Conservation (phyloP, 495 filamentous ascomycete genomes). For the Chaetomidium leptoderma region DNA sequence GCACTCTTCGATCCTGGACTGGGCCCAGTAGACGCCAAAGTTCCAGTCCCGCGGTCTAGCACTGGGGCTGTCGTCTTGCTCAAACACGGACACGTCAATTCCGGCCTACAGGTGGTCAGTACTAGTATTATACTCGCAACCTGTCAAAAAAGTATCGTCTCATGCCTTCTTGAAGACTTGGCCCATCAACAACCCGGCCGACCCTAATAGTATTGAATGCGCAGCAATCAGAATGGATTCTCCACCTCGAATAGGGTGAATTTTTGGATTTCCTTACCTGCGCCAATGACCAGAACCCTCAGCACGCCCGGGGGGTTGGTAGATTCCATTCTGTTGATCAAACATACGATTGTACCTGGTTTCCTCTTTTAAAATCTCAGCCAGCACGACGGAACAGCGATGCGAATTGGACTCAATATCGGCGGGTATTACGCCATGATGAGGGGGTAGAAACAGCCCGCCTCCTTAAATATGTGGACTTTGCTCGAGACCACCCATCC, state of each 20-base stretch:
- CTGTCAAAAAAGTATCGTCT: background rate
- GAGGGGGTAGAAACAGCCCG: too few species aligned
- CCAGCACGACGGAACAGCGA: too few species aligned
- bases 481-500: too few species aligned
- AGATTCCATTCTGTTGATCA: too few species aligned
- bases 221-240: background rate
- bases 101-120: slow-evolving; percentile 29
- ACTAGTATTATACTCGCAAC: background rate
- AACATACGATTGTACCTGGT: too few species aligned
- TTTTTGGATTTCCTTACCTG: background rate
- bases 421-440: too few species aligned
- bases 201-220: background rate
- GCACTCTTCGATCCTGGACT: slow-evolving; percentile 34
- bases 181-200: slow-evolving; percentile 4
- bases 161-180: slow-evolving; percentile 4
- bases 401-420: too few species aligned
- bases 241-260: too few species aligned
- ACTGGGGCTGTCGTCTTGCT: slow-evolving; percentile 36
- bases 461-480: too few species aligned
- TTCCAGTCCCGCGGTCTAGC: slow-evolving; percentile 47
- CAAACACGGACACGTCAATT: slow-evolving; percentile 44
- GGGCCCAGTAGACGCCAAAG: slow-evolving; percentile 50
- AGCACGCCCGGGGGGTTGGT: too few species aligned
- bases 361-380: too few species aligned
- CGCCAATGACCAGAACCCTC: slow-evolving; percentile 1